Evolutionary conservation across 1,284 basidiomycete species (phyloP), one percentile per base, ranked within the genome.

Genomic region (Ceratobasidium sp.): DNA sequence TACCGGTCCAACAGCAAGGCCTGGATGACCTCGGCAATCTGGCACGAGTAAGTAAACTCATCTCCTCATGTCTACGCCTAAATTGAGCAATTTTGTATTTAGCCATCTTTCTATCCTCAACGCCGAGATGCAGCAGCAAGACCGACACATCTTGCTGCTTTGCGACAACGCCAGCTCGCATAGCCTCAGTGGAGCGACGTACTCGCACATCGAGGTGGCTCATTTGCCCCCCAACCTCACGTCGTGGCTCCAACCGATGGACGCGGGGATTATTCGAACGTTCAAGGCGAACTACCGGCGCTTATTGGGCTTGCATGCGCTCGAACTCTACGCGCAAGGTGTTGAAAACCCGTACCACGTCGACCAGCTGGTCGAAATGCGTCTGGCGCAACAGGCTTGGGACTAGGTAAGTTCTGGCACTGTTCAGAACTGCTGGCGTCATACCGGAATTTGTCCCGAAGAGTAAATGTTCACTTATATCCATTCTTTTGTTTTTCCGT

Each of bases 281-380:
- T 81, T 83, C 80, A 85, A 85, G 78, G 84, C 84, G 11, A 81
- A 83, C 69, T 84, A 84, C 68, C 78, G 79, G 0, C 49, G 67
- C 2, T 51, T 73, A 13, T 83, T 82, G 69, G 81, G 80, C 76
- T 42, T 77, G 13, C 77, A 79, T 17, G 82, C 83, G 11, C 77
- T 85, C 45, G 80, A 85, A 35, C 81, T 78, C 11, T 81, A 86
- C 78, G 82, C 83, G 31, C 80, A 78, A 17, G 82, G 81, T 26
- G 81, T 81, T 15, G 13, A 54, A n/a, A 78, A 85, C 15, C 83
- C 85, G 39, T 86, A 83, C 78, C 81, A 84, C 26, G 82, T 86
- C 56, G 78, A 83, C 76, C 78, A 83, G 8, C 80, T 85, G 7
- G 80, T 83, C 56, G 83, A 78, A 10, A 84, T 86, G 81, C 71